These are phyloP conservation scores for Nothopassalora personata DNA, from an alignment of 2,329 filamentous ascomycete species.

Conservation along the genomic window DNA sequence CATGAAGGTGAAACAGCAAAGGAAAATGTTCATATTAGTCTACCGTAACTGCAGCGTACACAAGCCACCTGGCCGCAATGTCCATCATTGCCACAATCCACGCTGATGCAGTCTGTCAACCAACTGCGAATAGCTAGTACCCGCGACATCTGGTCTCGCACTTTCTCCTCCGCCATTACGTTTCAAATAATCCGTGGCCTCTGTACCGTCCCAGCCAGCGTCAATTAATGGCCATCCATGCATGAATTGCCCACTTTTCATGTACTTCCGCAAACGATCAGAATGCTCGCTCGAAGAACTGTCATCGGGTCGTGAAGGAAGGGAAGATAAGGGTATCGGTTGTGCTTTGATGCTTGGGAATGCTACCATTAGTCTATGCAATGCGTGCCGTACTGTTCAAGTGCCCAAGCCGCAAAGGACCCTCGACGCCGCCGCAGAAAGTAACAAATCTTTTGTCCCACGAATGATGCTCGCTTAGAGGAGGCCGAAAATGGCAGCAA, in stretches of 20 bases:
- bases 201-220: conserved; percentile 3
- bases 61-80: not conserved
- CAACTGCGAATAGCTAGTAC: conserved; percentile 6
- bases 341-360: conserved; percentile 16
- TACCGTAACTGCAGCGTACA: conserved; percentile 1
- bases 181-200: conserved; percentile 1
- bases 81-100: not conserved
- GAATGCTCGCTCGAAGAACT: conserved; percentile 13
- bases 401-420: conserved; percentile 16
- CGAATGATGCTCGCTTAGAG: conserved; percentile 33
- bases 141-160: conserved; percentile 1
- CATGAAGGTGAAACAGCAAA: not conserved
- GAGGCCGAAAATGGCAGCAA: conserved; percentile 44
- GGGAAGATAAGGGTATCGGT: conserved; percentile 13
- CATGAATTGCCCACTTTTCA: conserved; percentile 12
- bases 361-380: conserved; percentile 35
- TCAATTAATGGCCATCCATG: conserved; percentile 12
- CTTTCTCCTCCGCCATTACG: conserved; percentile 10
- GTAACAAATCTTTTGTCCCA: conserved; percentile 16
- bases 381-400: conserved; percentile 23
- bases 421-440: conserved; percentile 18
- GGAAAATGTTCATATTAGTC: conserved; percentile 1
- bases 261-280: conserved; percentile 9
- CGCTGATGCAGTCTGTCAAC: conserved; percentile 2
- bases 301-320: conserved; percentile 19